Base-by-base conservation (phyloP, 2,329 filamentous ascomycete species). In the Paecilomyces sp. region DNA sequence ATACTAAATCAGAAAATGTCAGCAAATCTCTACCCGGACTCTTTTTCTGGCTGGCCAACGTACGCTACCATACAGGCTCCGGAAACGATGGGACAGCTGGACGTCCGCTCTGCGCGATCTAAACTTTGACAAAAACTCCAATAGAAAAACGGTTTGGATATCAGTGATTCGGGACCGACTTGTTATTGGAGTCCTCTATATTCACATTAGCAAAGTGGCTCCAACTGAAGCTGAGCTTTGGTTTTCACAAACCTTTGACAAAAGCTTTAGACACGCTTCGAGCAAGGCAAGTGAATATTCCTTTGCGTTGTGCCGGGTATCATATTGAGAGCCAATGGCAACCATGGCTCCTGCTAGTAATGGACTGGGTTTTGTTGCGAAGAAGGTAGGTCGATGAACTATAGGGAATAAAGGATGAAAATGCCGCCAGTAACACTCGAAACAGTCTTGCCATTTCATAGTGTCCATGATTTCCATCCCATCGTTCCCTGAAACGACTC, bases 351-450 rank as follows among this genome's bases (percentile, higher is more conserved):
- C 69, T 13, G 68, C 65, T 52, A 74, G 57, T 33, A 75, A 61
- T 3, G 69, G 70, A 54, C 67, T 70, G 12, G 70, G 68, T 57
- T 70, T 70, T 3, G 64, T 69, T 2, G 71, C 63, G 41, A 69
- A 64, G 59, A 73, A 73, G 25, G 68, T 70, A 8, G 72, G 66
- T 50, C 67, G 65, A 62, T 74, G 71, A 12, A 74, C 64, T 28
- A 74, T 69, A 4, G 71, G 72, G 59, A 74, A 74, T 28, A 71
- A 62, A 31, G 70, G 72, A 59, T 74, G 66, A 53, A 75, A 74
- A 61, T 70, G 64, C 60, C 65, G 67, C 72, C 72, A 74, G 61
- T 74, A 74, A 58, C 64, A 69, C 24, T 74, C 68, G 28, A 74
- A 64, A 61, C 72, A 71, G 54, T 68, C 69, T 57, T 74, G 67